Evolutionary conservation across 257 asterid genomes (phyloP), one percentile per base, ranked within the genome.

Genomic region (Verbascum thapsus): DNA sequence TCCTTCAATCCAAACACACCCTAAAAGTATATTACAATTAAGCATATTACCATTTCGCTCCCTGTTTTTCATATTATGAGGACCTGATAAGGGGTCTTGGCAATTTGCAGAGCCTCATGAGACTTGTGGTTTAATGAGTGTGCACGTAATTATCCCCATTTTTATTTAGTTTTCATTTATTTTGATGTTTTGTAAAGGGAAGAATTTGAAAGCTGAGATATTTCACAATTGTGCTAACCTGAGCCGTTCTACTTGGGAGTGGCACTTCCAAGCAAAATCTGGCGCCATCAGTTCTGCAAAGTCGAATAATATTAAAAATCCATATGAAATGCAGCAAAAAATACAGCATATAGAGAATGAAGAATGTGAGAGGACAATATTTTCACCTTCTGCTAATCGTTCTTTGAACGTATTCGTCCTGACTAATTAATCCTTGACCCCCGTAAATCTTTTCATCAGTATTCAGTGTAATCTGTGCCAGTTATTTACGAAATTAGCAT

Each of bases 221-320:
- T 67, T n/a, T 70, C 32, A 38, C 10, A 61, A 38, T 41, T 34
- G n/a, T n/a, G 42, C 88, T 56, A 49, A 92, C 97, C 99, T 89
- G 99, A 61, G 96, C 96, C 49, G 91, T 89, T 85, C 97, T 82
- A 72, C 91, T 82, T 41, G 97, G 99, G 56, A 92, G 76, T 61
- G 72, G 78, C 67, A 92, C 77, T 64, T 92, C 96, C 76, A 92
- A 69, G 83, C 94, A 83, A 72, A 55, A 76, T 59, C 90, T 81
- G 72, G 78, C 56, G 61, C 97, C 94, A 70, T 87, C 97, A 67
- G 75, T 75, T 76, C 99, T 92, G 85, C 77, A 76, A 62, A 18
- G 41, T 50, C 66, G 63, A 47, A 26, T 63, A 51, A 67, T 30
- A 49, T 18, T n/a, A 1, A 43, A 55, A 72, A 38, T 61, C 40